Conservation (phyloP, 495 filamentous ascomycete genomes). For the Tuber borchii region DNA sequence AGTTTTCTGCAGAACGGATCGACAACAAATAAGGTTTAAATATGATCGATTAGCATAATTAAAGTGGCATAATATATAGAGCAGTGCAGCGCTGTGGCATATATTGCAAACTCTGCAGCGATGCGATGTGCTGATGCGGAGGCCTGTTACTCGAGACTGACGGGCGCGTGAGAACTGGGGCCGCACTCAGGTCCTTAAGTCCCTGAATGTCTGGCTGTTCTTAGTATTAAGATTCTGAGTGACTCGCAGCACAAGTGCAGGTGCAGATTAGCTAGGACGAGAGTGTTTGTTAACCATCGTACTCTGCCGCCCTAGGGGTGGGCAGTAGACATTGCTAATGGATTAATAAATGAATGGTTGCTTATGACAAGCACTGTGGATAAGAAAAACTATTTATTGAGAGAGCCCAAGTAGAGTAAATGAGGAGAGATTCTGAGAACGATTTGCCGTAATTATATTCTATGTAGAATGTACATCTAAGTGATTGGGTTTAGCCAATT, state of each 20-base stretch:
- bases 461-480: neutral
- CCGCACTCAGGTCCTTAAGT: neutral
- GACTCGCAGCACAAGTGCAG: too few species aligned
- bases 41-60: neutral
- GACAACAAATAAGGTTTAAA: neutral
- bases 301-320: neutral
- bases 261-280: neutral
- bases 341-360: neutral
- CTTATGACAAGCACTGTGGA: neutral
- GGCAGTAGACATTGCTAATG: neutral
- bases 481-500: neutral
- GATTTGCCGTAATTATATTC: too few species aligned
- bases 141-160: neutral
- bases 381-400: too few species aligned
- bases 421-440: too few species aligned
- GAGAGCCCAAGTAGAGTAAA: too few species aligned
- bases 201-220: neutral
- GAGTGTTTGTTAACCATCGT: neutral
- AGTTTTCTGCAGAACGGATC: neutral
- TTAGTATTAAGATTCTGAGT: neutral
- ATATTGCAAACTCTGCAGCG: neutral
- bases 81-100: neutral
- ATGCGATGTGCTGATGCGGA: neutral
- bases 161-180: neutral
- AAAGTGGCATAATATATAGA: neutral